Conservation (phyloP, 2,329 filamentous ascomycete genomes). For the Fusarium coffeatum region DNA sequence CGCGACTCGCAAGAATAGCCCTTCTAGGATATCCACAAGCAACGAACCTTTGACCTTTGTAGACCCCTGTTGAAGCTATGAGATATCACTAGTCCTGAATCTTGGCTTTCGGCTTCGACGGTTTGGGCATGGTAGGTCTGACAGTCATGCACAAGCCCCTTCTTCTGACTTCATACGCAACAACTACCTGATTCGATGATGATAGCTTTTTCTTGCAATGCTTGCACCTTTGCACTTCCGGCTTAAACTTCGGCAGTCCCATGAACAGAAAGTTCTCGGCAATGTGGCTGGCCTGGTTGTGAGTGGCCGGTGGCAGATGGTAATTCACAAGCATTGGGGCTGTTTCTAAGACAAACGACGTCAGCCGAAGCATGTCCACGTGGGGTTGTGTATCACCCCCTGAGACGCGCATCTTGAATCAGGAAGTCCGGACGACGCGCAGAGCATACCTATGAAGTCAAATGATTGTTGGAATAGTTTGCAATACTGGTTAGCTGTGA, state of each 20-base stretch:
- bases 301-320: background rate
- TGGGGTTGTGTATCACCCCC: background rate
- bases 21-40: background rate
- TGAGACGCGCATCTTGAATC: background rate
- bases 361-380: background rate
- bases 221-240: background rate
- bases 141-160: slow-evolving; percentile 12
- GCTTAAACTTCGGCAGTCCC: slow-evolving; percentile 16
- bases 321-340: slow-evolving; percentile 3
- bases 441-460: slow-evolving; percentile 1
- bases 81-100: background rate
- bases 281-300: background rate
- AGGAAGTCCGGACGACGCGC: background rate
- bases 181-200: background rate
- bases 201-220: slow-evolving; percentile 11
- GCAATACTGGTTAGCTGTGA: background rate
- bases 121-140: slow-evolving; percentile 6
- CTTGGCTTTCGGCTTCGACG: slow-evolving; percentile 8
- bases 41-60: background rate
- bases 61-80: background rate
- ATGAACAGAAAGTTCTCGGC: slow-evolving; percentile 31
- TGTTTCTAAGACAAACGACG: background rate
- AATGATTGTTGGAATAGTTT: background rate
- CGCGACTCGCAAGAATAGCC: background rate
- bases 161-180: slow-evolving; percentile 14